Base-by-base conservation (phyloP, 176 grass and related monocot genomes). In the Phoenix roebelenii region DNA sequence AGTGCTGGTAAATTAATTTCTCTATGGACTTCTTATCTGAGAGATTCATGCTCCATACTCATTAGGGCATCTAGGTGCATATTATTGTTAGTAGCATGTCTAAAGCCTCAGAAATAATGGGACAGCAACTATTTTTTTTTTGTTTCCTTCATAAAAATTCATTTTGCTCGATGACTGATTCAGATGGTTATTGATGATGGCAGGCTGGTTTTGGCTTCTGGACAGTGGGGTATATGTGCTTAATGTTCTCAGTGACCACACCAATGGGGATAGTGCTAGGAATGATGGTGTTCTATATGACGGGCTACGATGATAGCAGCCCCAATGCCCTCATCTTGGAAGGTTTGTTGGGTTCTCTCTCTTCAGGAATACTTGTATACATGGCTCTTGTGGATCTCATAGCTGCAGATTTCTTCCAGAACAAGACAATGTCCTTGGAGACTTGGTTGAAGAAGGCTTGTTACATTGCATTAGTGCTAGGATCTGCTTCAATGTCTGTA, bases 241-340 rank as follows among this genome's bases (percentile, higher is more conserved):
- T 98, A 68, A 92, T 98, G 93, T 98, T 98, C 79, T 83, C 93
- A 16, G 87, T 98, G 59, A 98, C 93, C 19, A 98, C 93, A 55
- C 93, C 93, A 29, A 9, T 92, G 51, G 93, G 93, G 51, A 98
- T 98, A 72, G 68, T 98, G 54, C 76, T 98, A 24, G 93, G 93
- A 58, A 98, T 98, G 93, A 61, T 74, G 5, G 50, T 98, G 51
- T 98, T 92, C 82, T 77, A 92, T 50, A 74, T 98, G 76, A 98
- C 93, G 18, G 93, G 87, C 26, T 98, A 98, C 62, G 84, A 98
- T 0, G 93, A 98, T 67, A 91, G 78, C 65, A 98, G 55, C 78
- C 93, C 87, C 51, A 88, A 98, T 57, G 87, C 93, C 24, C 70
- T 98, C 51, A 88, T 98, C 82, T 84, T 80, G 5, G 93, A 98